Evolutionary conservation across 768 basidiomycete genomes (phyloP), one percentile per base, ranked within the genome.

Genomic region (Psilocybe sp.): DNA sequence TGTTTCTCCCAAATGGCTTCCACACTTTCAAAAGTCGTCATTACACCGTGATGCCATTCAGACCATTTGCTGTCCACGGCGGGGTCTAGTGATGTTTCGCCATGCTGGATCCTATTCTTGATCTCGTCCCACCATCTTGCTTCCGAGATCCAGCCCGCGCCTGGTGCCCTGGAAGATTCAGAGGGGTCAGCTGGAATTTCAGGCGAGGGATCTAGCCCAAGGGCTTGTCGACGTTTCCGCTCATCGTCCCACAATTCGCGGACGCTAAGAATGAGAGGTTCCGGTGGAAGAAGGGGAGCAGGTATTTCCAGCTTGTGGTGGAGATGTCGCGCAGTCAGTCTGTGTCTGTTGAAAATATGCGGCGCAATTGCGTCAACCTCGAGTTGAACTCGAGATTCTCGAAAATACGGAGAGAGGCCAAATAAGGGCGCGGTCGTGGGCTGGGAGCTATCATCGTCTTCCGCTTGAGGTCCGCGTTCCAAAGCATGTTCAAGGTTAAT

Each of bases 171-270:
- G 5, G 77, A 79, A 6, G 78, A 76, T 52, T 81, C 85, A 59
- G 82, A 87, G 45, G 76, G 78, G 63, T 87, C 86, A 32, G 80
- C 66, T 12, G 92, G 89, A 49, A 92, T 73, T 38, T 79, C 79
- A 11, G 89, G 88, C 14, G 88, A 80, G 5, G 92, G 84, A 51
- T 79, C 62, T 32, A 94, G 74, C 1, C 92, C 92, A 32, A 76
- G 79, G 3, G 74, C 75, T 19, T 67, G 64, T 15, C 95, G 77
- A 8, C 93, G 81, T 10, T 76, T 75, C n/a, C 89, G 81, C 69
- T 99, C 96, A 59, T 98, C 94, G 44, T 95, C 91, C 96, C 96
- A 99, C 2, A 98, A 75, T 68, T 98, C 96, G 54, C 90, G 84
- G 40, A 98, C 89, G 60, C 92, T 86, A 37, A 85, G 74, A 5